Evolutionary conservation across 495 filamentous ascomycete species (phyloP).

Genomic region (Podospora anserina): DNA sequence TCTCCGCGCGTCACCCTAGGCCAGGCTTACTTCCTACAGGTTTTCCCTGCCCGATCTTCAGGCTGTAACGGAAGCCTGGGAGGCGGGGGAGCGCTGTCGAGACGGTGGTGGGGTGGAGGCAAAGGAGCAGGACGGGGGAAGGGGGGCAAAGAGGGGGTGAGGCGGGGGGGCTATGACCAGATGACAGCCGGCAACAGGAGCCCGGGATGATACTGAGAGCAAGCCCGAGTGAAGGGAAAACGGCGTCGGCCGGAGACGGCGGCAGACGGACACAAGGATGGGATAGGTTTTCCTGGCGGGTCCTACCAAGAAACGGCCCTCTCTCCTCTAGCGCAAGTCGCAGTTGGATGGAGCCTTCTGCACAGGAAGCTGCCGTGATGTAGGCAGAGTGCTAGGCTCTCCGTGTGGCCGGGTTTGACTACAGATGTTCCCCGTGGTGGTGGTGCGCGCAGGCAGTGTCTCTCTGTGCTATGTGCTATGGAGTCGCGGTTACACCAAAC

Average conservation of each 20-base stretch:
- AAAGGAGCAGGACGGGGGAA: conserved; percentile 9
- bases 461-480: conserved; percentile 27
- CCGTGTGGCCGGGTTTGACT: conserved; percentile 30
- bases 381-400: conserved; percentile 11
- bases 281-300: conserved; percentile 15
- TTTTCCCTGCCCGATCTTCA: conserved; percentile 44
- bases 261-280: conserved; percentile 19
- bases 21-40: conserved; percentile 42
- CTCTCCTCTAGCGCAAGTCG: not conserved
- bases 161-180: conserved; percentile 26
- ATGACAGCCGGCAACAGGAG: conserved; percentile 18
- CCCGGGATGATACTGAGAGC: conserved; percentile 5
- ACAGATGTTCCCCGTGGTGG: conserved; percentile 14
- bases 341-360: not conserved
- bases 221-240: conserved; percentile 26
- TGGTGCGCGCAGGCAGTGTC: conserved; percentile 21
- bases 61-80: conserved; percentile 47
- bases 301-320: not conserved
- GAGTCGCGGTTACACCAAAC: conserved; percentile 36
- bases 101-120: conserved; percentile 16
- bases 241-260: conserved; percentile 8
- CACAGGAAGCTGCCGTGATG: not conserved
- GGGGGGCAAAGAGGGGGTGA: conserved; percentile 14
- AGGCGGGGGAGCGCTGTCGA: conserved; percentile 26
- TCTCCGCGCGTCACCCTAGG: conserved; percentile 32